Evolutionary conservation across 768 basidiomycete species (phyloP).

Genomic region (Lactarius deliciosus): DNA sequence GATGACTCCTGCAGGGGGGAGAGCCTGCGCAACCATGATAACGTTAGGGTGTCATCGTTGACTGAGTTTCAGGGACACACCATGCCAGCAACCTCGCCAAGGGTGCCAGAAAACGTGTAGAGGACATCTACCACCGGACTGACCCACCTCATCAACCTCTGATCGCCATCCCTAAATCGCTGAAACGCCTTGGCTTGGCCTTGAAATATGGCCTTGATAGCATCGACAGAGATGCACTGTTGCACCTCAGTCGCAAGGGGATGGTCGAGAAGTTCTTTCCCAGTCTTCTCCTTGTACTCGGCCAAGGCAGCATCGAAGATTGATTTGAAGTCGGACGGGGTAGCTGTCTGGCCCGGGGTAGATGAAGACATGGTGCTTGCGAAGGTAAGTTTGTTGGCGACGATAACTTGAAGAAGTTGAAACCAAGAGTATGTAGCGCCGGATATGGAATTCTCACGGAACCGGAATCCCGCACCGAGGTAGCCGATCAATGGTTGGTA

Average conservation of each 20-base stretch:
- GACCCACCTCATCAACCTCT: conserved; percentile 9
- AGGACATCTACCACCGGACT: conserved; percentile 8
- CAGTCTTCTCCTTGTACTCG: conserved; percentile 1
- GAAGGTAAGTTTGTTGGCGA: neutral
- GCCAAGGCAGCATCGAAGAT: conserved; percentile 8
- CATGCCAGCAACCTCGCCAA: neutral
- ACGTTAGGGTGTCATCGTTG: too few relatives aligned
- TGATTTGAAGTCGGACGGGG: conserved; percentile 1
- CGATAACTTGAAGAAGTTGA: too few relatives aligned
- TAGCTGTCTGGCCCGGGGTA: neutral
- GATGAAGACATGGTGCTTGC: neutral
- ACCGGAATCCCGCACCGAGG: too few relatives aligned
- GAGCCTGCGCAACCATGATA: too few relatives aligned
- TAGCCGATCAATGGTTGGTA: too few relatives aligned
- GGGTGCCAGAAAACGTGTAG: neutral
- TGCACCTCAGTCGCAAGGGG: conserved; percentile 5
- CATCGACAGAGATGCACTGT: conserved; percentile 2
- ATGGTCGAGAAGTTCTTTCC: neutral
- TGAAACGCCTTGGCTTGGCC: conserved; percentile 1
- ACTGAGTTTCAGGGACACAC: too few relatives aligned
- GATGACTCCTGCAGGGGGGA: neutral
- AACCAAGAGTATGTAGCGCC: too few relatives aligned
- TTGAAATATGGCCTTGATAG: neutral
- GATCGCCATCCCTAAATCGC: neutral
- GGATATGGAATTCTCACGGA: too few relatives aligned